These are phyloP conservation scores for Cyclotella cryptica DNA, from an alignment of 108 stramenopile species.

Conservation along the genomic window DNA sequence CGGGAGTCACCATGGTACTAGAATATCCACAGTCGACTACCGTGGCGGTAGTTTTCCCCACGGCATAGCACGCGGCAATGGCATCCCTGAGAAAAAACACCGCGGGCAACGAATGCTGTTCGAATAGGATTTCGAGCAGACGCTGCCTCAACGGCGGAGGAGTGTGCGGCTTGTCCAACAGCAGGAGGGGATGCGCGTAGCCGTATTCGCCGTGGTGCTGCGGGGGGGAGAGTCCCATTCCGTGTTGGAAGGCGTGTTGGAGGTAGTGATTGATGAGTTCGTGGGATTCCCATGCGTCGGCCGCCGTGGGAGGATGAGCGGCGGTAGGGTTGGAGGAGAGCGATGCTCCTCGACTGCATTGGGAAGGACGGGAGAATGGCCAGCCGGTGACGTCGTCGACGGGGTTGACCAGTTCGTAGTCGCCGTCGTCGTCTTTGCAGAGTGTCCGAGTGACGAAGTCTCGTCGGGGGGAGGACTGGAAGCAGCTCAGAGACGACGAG, in stretches of 20 bases:
- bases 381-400: constrained; percentile 77
- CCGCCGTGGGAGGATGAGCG: not conserved
- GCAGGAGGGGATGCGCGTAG: constrained; percentile 60
- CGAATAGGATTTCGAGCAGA: constrained; percentile 73
- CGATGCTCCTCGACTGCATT: constrained; percentile 11
- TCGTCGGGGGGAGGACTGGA: constrained; percentile 49
- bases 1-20: constrained; percentile 83
- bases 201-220: not conserved
- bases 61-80: constrained; percentile 81
- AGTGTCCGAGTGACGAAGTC: constrained; percentile 64
- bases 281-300: constrained; percentile 50
- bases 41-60: constrained; percentile 82
- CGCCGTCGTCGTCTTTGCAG: constrained; percentile 55
- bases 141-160: constrained; percentile 84
- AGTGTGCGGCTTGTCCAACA: constrained; percentile 84
- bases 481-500: not conserved
- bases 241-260: constrained; percentile 32
- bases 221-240: constrained; percentile 20
- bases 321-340: constrained; percentile 23
- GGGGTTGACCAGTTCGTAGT: constrained; percentile 75
- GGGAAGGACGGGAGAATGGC: constrained; percentile 35
- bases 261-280: constrained; percentile 45
- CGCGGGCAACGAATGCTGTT: constrained; percentile 84
- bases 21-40: constrained; percentile 84
- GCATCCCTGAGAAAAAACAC: constrained; percentile 90